These are phyloP conservation scores for Crotalaria pallida DNA, from an alignment of 306 rosid genomes.

Conservation along the genomic window DNA sequence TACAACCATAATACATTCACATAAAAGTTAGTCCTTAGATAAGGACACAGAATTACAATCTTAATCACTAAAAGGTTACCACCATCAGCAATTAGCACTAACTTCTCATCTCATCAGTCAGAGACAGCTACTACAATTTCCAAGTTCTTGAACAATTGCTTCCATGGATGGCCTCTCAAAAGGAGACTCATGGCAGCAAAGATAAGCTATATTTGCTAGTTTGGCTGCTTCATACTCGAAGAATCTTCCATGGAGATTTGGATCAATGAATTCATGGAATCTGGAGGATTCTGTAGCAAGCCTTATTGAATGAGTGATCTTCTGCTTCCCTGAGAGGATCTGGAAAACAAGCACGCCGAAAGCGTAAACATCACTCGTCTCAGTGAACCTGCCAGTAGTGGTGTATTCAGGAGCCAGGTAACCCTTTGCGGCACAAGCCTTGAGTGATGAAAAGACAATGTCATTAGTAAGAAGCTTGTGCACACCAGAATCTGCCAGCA, in stretches of 20 bases:
- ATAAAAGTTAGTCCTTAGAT: slow-evolving; percentile 37
- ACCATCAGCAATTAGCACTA: slow-evolving; percentile 38
- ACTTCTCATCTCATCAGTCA: slow-evolving; percentile 23
- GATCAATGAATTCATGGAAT: slow-evolving; percentile 53
- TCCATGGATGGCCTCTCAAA: slow-evolving; percentile 84
- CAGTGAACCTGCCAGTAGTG: slow-evolving; percentile 64
- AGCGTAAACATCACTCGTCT: slow-evolving; percentile 81
- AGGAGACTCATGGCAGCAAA: slow-evolving; percentile 75
- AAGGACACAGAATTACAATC: slow-evolving; percentile 17
- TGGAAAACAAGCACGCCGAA: slow-evolving; percentile 82
- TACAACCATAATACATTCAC: slow-evolving; percentile 14
- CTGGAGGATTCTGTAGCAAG: slow-evolving; percentile 45
- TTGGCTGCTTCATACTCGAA: slow-evolving; percentile 75
- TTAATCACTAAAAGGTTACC: slow-evolving; percentile 13
- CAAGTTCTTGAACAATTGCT: slow-evolving; percentile 63
- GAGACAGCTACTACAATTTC: slow-evolving; percentile 58
- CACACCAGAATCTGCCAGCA: slow-evolving; percentile 67
- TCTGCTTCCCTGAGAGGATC: slow-evolving; percentile 59
- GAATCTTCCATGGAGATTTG: slow-evolving; percentile 63
- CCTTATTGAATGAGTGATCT: slow-evolving; percentile 49
- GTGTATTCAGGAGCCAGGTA: slow-evolving; percentile 90
- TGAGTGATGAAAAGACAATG: slow-evolving; percentile 71
- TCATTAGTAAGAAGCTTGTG: slow-evolving; percentile 85
- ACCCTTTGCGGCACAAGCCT: slow-evolving; percentile 82
- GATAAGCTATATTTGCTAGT: slow-evolving; percentile 63